Evolutionary conservation across 441 rosid species (phyloP).

Genomic region (Kokia cookei): DNA sequence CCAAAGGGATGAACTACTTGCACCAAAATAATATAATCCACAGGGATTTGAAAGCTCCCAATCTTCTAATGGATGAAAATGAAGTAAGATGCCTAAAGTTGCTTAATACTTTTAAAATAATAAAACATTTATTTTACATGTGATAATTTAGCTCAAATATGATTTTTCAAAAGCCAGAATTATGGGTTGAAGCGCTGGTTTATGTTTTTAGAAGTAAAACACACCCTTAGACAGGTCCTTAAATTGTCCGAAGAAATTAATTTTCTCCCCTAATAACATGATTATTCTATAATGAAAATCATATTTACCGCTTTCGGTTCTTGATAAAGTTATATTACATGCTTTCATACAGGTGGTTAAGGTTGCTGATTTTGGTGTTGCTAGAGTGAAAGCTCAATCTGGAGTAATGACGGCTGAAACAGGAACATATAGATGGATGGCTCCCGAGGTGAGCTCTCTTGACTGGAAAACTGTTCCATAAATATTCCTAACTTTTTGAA

Average conservation of each 20-base stretch:
- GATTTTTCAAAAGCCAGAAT: too few relatives aligned
- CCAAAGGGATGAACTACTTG: conserved; percentile 76
- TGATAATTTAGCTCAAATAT: too few relatives aligned
- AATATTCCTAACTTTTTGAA: background rate
- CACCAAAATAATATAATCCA: conserved; percentile 74
- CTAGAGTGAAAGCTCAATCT: conserved; percentile 85
- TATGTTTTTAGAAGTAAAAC: too few relatives aligned
- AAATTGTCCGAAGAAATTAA: too few relatives aligned
- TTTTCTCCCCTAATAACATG: background rate
- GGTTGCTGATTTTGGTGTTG: conserved; percentile 99
- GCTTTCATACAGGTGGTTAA: conserved; percentile 57
- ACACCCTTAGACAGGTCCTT: too few relatives aligned
- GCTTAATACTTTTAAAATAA: background rate
- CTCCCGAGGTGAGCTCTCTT: conserved; percentile 75
- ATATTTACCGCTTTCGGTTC: background rate
- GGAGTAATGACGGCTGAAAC: conserved; percentile 99
- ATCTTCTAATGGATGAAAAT: conserved; percentile 73
- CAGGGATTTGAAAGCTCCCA: conserved; percentile 72
- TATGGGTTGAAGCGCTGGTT: too few relatives aligned
- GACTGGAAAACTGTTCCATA: background rate
- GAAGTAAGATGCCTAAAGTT: conserved; percentile 35
- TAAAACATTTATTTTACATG: too few relatives aligned
- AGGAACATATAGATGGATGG: conserved; percentile 99
- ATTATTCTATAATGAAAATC: background rate
- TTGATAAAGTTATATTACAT: background rate